These are phyloP conservation scores for Orbilia oligospora DNA, from an alignment of 2,329 filamentous ascomycete species.

Conservation along the genomic window DNA sequence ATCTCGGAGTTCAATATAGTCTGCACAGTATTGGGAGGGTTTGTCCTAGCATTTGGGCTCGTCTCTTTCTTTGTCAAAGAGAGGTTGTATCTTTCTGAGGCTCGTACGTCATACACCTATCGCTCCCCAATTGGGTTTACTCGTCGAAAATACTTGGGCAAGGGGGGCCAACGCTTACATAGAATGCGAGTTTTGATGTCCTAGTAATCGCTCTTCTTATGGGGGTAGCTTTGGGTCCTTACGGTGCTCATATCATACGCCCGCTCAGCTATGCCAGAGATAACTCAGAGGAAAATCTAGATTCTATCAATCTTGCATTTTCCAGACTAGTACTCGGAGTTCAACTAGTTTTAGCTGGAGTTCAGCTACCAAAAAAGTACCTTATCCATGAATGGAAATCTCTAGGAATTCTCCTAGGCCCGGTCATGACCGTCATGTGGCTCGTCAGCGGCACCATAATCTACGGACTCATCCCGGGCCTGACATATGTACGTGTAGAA, in stretches of 20 bases:
- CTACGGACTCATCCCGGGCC: slow-evolving; percentile 80
- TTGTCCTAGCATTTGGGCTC: slow-evolving; percentile 89
- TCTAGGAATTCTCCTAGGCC: slow-evolving; percentile 81
- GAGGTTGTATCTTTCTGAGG: slow-evolving; percentile 90
- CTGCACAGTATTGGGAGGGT: slow-evolving; percentile 83
- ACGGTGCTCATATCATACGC: slow-evolving; percentile 81
- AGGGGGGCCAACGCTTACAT: background rate
- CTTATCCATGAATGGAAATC: slow-evolving; percentile 83
- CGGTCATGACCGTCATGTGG: slow-evolving; percentile 91
- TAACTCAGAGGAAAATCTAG: slow-evolving; percentile 73
- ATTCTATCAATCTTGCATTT: slow-evolving; percentile 84
- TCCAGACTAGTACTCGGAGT: slow-evolving; percentile 89
- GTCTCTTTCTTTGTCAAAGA: slow-evolving; percentile 93
- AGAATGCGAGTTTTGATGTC: slow-evolving; percentile 13
- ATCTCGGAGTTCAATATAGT: slow-evolving; percentile 87
- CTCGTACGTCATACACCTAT: slow-evolving; percentile 72
- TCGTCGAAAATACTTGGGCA: background rate
- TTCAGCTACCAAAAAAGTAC: slow-evolving; percentile 88
- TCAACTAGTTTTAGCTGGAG: slow-evolving; percentile 88
- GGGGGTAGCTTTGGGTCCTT: slow-evolving; percentile 83
- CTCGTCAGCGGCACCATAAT: slow-evolving; percentile 82
- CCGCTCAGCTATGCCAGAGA: slow-evolving; percentile 80
- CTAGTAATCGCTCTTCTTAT: slow-evolving; percentile 74
- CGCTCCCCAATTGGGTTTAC: background rate
- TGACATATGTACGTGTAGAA: slow-evolving; percentile 72